These are phyloP conservation scores for Ascoidea asiatica DNA, from an alignment of 805 yeast genomes.

Conservation along the genomic window DNA sequence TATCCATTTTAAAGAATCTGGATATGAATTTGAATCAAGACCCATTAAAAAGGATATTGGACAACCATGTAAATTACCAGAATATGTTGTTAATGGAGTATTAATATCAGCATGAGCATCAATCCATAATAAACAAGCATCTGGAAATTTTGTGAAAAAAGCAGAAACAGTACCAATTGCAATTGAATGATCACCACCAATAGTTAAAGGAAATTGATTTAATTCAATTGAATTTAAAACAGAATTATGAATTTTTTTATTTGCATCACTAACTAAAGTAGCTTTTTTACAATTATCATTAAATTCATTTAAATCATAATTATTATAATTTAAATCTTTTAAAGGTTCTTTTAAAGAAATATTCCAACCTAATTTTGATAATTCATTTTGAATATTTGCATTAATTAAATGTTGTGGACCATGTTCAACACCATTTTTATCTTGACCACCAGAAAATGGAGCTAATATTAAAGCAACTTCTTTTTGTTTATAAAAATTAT, in stretches of 20 bases:
- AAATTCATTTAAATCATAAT: constrained; percentile 35
- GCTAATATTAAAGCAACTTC: constrained; percentile 67
- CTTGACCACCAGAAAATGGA: constrained; percentile 95
- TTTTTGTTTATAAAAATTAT: constrained; percentile 39
- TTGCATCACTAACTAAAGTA: constrained; percentile 60
- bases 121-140: constrained; percentile 86
- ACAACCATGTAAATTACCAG: constrained; percentile 94
- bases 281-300: constrained; percentile 56
- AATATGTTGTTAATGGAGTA: constrained; percentile 67
- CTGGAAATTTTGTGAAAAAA: constrained; percentile 64
- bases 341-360: constrained; percentile 41
- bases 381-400: constrained; percentile 52
- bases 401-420: constrained; percentile 79
- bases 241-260: constrained; percentile 46
- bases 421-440: constrained; percentile 81
- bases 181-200: constrained; percentile 96
- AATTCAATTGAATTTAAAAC: constrained; percentile 37
- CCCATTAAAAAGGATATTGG: constrained; percentile 90
- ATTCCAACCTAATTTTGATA: constrained; percentile 64
- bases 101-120: constrained; percentile 98
- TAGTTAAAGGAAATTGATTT: constrained; percentile 56
- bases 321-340: constrained; percentile 23
- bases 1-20: constrained; percentile 74
- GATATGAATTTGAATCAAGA: constrained; percentile 50
- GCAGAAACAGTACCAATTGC: constrained; percentile 91